Evolutionary conservation across 2,329 filamentous ascomycete genomes (phyloP).

Genomic region (Fusarium veterinarium): DNA sequence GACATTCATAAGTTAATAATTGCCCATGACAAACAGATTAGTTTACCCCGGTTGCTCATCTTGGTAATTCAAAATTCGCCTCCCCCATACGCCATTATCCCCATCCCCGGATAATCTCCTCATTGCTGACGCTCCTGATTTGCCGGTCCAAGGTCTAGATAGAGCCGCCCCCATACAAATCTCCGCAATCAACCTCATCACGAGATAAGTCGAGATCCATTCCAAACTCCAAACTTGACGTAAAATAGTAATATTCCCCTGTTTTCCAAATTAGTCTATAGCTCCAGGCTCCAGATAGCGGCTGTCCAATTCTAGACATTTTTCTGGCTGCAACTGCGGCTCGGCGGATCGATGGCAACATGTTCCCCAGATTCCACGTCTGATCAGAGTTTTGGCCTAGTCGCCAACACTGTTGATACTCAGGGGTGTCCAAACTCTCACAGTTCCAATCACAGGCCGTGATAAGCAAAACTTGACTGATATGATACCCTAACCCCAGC

Average conservation of each 20-base stretch:
- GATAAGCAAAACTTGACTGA: constrained; percentile 36
- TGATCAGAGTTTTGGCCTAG: constrained; percentile 21
- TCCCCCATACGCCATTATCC: constrained; percentile 33
- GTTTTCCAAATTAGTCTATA: not conserved
- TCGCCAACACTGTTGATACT: constrained; percentile 14
- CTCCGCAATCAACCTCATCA: constrained; percentile 37
- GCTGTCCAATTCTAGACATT: not conserved
- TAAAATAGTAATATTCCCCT: not conserved
- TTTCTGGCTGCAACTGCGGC: constrained; percentile 11
- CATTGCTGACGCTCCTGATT: constrained; percentile 25
- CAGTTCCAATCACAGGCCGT: constrained; percentile 31
- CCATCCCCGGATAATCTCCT: constrained; percentile 38
- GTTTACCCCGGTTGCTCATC: constrained; percentile 10
- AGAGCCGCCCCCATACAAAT: constrained; percentile 23
- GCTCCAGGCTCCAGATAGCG: constrained; percentile 13
- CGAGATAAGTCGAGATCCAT: constrained; percentile 34
- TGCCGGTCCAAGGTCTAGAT: constrained; percentile 17
- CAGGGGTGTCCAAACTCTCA: constrained; percentile 32
- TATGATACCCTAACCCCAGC: constrained; percentile 30
- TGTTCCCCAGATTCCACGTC: constrained; percentile 41
- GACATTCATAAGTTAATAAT: constrained; percentile 12
- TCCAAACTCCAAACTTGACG: constrained; percentile 12
- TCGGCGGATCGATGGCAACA: constrained; percentile 32
- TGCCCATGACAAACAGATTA: constrained; percentile 15
- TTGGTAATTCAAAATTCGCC: constrained; percentile 28